These are phyloP conservation scores for Limtongozyma cylindracea DNA, from an alignment of 805 yeast genomes.

Conservation along the genomic window DNA sequence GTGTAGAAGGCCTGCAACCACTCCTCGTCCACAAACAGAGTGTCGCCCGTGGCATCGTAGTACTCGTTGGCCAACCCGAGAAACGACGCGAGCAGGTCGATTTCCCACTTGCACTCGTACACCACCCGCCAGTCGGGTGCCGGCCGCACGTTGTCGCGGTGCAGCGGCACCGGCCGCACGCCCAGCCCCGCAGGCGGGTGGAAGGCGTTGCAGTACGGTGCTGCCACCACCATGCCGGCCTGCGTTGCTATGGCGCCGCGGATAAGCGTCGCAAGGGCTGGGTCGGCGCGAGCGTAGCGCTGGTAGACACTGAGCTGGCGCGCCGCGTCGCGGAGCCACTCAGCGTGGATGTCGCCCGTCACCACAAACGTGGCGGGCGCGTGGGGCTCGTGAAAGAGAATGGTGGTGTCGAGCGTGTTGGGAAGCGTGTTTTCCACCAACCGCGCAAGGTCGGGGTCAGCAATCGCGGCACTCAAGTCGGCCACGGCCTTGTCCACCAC, in stretches of 20 bases:
- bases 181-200: slow-evolving; percentile 48
- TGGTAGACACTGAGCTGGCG: slow-evolving; percentile 61
- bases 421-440: slow-evolving; percentile 68
- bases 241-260: slow-evolving; percentile 68
- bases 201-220: slow-evolving; percentile 81
- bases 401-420: slow-evolving; percentile 71
- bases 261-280: slow-evolving; percentile 20
- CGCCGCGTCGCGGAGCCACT: slow-evolving; percentile 78
- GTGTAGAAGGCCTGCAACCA: slow-evolving; percentile 39
- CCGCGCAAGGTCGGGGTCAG: slow-evolving; percentile 43
- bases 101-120: slow-evolving; percentile 77
- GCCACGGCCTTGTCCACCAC: slow-evolving; percentile 35
- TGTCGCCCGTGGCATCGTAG: slow-evolving; percentile 23
- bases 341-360: slow-evolving; percentile 86
- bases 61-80: slow-evolving; percentile 53
- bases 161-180: slow-evolving; percentile 21
- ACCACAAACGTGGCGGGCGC: slow-evolving; percentile 46
- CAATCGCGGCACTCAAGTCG: slow-evolving; percentile 21
- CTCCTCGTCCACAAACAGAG: slow-evolving; percentile 14
- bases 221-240: slow-evolving; percentile 27
- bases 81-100: slow-evolving; percentile 70
- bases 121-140: slow-evolving; percentile 43
- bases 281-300: slow-evolving; percentile 27
- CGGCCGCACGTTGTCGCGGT: slow-evolving; percentile 44
- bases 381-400: slow-evolving; percentile 31